Conservation (phyloP, 129 eudicot species). For the Oenanthe sinensis region DNA sequence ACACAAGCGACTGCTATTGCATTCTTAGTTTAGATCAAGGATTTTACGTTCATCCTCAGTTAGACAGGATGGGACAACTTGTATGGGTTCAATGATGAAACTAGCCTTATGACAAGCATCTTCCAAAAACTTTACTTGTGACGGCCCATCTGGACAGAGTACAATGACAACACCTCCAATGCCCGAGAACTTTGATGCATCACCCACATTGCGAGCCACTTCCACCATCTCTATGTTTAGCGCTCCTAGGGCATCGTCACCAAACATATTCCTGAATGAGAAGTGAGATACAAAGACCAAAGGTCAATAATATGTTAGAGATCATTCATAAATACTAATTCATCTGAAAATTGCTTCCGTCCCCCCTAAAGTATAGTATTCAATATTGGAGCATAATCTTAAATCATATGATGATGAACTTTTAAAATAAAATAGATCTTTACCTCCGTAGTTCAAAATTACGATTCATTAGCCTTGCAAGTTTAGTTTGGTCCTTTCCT, state of each 20-base stretch:
- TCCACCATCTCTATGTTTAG: conserved; percentile 86
- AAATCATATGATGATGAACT: background rate
- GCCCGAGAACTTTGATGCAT: conserved; percentile 82
- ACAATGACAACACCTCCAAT: conserved; percentile 98
- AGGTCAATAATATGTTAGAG: background rate
- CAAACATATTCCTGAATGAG: conserved; percentile 61
- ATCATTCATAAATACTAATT: background rate
- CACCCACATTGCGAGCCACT: conserved; percentile 72
- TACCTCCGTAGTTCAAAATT: conserved; percentile 94
- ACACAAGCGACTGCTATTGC: too few species aligned
- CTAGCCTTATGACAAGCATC: conserved; percentile 57
- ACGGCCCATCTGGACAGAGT: conserved; percentile 63
- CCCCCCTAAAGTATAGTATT: background rate
- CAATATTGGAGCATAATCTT: background rate
- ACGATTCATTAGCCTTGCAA: conserved; percentile 75
- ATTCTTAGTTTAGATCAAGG: conserved; percentile 14
- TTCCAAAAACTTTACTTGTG: conserved; percentile 54
- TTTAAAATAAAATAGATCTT: background rate
- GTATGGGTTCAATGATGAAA: conserved; percentile 38
- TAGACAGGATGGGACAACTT: conserved; percentile 50
- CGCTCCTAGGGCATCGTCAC: conserved; percentile 69
- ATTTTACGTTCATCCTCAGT: conserved; percentile 46
- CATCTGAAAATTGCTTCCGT: background rate
- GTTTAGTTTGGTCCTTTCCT: conserved; percentile 49
- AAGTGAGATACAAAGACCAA: background rate